Evolutionary conservation across 768 basidiomycete genomes (phyloP).

Genomic region (Lyophyllum shimeji): DNA sequence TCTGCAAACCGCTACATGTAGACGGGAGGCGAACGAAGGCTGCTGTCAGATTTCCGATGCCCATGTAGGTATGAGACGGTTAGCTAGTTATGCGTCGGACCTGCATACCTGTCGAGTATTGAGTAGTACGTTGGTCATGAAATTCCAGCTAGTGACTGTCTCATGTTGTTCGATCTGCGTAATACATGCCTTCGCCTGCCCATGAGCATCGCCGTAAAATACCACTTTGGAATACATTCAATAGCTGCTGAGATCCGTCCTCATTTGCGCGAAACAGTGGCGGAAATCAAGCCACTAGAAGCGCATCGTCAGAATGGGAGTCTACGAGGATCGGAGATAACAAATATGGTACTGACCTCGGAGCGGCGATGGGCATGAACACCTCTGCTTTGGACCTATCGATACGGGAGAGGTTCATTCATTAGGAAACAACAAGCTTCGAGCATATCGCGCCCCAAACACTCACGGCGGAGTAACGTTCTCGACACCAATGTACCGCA

Average conservation of each 20-base stretch:
- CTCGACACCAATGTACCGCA: slow-evolving; percentile 70
- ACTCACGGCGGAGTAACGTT: slow-evolving; percentile 51
- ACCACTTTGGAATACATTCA: slow-evolving; percentile 16
- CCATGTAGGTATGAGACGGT: too few species aligned
- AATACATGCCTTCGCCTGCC: slow-evolving; percentile 5
- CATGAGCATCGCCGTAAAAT: slow-evolving; percentile 7
- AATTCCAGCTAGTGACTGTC: neutral
- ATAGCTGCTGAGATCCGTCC: too few species aligned
- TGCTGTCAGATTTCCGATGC: too few species aligned
- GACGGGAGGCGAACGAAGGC: too few species aligned
- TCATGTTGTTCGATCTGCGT: neutral
- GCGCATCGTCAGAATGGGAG: too few species aligned
- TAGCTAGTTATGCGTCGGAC: too few species aligned
- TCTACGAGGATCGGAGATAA: neutral
- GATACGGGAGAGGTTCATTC: neutral
- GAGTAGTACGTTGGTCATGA: too few species aligned
- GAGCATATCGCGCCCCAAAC: too few species aligned
- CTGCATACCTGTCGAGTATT: too few species aligned
- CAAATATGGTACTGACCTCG: slow-evolving; percentile 54
- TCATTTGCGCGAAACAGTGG: slow-evolving; percentile 51
- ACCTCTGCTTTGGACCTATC: slow-evolving; percentile 76
- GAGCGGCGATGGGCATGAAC: slow-evolving; percentile 82
- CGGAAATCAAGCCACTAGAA: slow-evolving; percentile 59
- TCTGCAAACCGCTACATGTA: too few species aligned
- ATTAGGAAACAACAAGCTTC: neutral